Base-by-base conservation (phyloP, 169 alveolate species). In the Babesia bovis region DNA sequence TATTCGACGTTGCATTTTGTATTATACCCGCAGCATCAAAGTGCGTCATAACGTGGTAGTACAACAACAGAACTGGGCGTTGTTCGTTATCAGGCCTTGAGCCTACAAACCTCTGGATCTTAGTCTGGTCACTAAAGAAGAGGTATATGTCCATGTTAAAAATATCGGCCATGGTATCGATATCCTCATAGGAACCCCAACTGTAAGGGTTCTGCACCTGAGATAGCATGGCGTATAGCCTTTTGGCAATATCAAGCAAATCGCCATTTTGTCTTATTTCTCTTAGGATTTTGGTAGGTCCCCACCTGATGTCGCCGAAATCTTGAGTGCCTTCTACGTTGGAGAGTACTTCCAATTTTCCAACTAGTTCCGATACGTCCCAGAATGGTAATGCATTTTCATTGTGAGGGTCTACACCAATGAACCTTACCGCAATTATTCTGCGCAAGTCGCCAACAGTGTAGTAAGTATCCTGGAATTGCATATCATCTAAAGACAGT, bases 111-210 rank as follows among this genome's bases (percentile, higher is more conserved):
- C 47, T 72, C 35, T 78, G 83, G 10, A 70, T 4, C 51, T 19
- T 47, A 4, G 30, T 26, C 6, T 25, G 50, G 44, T 32, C 12
- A 55, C 45, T 60, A 36, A 45, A 61, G 68, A 78, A 60, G 25
- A 78, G 74, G 44, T 51, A 28, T 21, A 78, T 35, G 47, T 67
- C 87, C 23, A 56, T 6, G 44, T 44, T 49, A 35, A 78, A 17
- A 10, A 78, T 33, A n/a, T 40, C 53, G 4, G 82, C 42, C n/a
- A 81, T 32, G 5, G 73, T 66, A 32, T 42, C 69, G n/a, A 81
- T 42, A 44, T 81, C 88, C 25, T 63, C 81, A 19, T 72, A 50
- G 0, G 66, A 45, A 3, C 82, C 88, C 88, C 88, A 81, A 21
- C 60, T 38, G n/a, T 35, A 28, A 5, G 76, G 83, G 41, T 40